Evolutionary conservation across 371 early-diverging fungal species (phyloP), one percentile per base, ranked within the genome.

Genomic region (Blakeslea trispora): DNA sequence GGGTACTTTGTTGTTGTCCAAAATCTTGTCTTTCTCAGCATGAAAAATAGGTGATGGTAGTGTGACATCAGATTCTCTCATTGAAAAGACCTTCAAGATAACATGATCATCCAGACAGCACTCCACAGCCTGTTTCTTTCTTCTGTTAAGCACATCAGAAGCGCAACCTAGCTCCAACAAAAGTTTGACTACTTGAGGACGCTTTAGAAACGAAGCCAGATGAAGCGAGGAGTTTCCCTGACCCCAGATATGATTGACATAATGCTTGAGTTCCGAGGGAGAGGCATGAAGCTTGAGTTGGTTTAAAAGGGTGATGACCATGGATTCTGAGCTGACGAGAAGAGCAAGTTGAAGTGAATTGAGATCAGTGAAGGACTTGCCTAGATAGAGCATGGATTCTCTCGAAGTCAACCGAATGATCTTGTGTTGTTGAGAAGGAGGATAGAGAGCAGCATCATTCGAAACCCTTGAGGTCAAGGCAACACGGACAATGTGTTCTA

Each of bases 191-290:
- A 89, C 64, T 28, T 78, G 79, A 3, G 76, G 67, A 82, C 89
- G 85, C 3, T 88, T 86, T 53, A 84, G 57, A 56, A 87, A 89
- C n/a, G 79, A 71, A 3, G 91, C 91, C 47, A 91, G 52, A 57
- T 89, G 89, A 32, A 91, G 67, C 3, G 81, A 77, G 0, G 89
- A 85, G 64, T 89, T 88, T 11, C 89, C 87, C 60, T 82, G 64
- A 46, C 81, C 81, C 85, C 86, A 91, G 28, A 86, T 67, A 55
- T 82, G 78, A 50, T 84, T 80, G 72, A 91, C 74, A 64, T 88
- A 88, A 46, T 28, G 23, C 10, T 50, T 55, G 10, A 57, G 24
- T 31, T 55, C 56, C 1, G n/a, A 23, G 31, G 21, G 19, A 1
- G 45, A 39, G 19, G 58, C 51, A 40, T 62, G 43, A 1, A 45